Base-by-base conservation (phyloP, 2,329 filamentous ascomycete genomes). In the Myriosclerotinia curreyana region DNA sequence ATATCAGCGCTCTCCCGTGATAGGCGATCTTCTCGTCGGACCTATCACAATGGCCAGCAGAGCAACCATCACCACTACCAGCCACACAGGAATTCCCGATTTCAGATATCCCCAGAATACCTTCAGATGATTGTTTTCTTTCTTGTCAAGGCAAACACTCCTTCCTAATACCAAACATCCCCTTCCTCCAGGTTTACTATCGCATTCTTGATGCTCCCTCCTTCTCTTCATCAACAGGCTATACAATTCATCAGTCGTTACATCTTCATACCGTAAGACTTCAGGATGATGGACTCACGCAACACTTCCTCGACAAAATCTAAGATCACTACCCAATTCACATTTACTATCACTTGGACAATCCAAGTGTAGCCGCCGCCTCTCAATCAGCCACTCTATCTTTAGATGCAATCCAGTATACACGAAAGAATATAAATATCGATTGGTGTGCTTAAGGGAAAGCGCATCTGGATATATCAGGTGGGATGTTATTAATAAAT, bases 391-490 rank as follows among this genome's bases (percentile, higher is more conserved):
- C 88, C 88, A 91, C 64, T 83, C 82, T 15, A 91, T 82, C 72
- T 90, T 90, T 52, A 90, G 78, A 36, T 79, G 75, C 38, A 90
- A 78, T 44, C 85, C 86, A 0, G 88, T 91, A 73, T 87, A 81
- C 66, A 90, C 86, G 1, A 89, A 75, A 55, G 74, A 71, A 76
- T 86, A 87, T 74, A 91, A 87, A 71, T 88, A 80, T 65, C 81
- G 80, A 71, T 77, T 86, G 25, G 83, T 83, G 72, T 90, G 87
- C 71, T 90, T 90, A 20, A 91, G 77, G 0, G 87, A 87, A 1
- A 91, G 80, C 0, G 88, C 88, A 67, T 91, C 88, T 0, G 88
- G 88, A 66, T 91, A 91, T 40, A 82, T 82, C 65, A 91, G 83
- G 62, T 83, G 78, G 14, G 79, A 73, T 40, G 83, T 78, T 63